Evolutionary conservation across 306 rosid species (phyloP).

Genomic region (Quercus cerris): DNA sequence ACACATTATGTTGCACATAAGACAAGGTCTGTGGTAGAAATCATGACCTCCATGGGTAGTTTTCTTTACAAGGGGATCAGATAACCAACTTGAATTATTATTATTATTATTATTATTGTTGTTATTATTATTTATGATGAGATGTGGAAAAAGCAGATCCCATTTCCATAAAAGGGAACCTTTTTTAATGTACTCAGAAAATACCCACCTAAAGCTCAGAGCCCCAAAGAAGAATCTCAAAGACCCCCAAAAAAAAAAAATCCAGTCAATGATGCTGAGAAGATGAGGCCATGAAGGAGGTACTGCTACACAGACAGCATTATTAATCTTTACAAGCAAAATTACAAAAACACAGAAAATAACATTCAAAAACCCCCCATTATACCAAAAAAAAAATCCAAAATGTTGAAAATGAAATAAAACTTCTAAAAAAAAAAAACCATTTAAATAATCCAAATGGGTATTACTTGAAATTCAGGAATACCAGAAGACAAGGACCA

Average conservation of each 20-base stretch:
- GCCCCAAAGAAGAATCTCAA: constrained; percentile 72
- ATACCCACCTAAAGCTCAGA: constrained; percentile 88
- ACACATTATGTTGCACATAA: constrained; percentile 44
- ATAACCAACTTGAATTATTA: constrained; percentile 27
- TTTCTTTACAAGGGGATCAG: constrained; percentile 49
- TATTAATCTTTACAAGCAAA: constrained; percentile 52
- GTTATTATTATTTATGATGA: constrained; percentile 45
- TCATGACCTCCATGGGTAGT: constrained; percentile 65
- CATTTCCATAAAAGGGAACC: constrained; percentile 79
- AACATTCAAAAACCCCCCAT: not conserved
- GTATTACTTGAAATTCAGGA: constrained; percentile 27
- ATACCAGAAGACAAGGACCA: constrained; percentile 15
- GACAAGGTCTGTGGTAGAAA: constrained; percentile 72
- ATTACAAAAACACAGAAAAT: constrained; percentile 6
- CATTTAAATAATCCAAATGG: constrained; percentile 21
- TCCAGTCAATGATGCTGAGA: constrained; percentile 67
- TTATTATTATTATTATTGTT: constrained; percentile 1
- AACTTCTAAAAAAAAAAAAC: constrained; percentile 8
- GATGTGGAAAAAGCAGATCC: constrained; percentile 70
- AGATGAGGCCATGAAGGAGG: constrained; percentile 61
- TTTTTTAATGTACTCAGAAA: constrained; percentile 71
- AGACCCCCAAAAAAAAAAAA: constrained; percentile 23
- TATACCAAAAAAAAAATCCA: constrained; percentile 15
- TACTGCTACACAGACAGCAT: constrained; percentile 59
- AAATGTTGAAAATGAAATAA: constrained; percentile 5